Evolutionary conservation across 352 stramenopile genomes (phyloP).

Genomic region (Thalassiosira oceanica): DNA sequence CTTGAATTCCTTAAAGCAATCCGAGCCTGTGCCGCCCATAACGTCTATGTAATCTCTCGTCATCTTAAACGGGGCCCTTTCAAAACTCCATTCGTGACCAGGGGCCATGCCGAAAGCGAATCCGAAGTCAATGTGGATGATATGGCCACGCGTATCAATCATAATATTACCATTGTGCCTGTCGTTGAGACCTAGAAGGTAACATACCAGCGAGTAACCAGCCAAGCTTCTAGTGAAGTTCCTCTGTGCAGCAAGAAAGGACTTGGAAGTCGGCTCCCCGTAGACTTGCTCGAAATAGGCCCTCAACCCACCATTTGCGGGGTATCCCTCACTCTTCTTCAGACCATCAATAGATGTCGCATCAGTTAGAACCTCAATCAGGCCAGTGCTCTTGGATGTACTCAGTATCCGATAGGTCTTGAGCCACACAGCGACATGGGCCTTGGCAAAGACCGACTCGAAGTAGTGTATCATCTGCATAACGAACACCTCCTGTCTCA

Average conservation of each 20-base stretch:
- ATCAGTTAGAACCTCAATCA: slow-evolving; percentile 97
- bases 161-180: slow-evolving; percentile 97
- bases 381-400: slow-evolving; percentile 90
- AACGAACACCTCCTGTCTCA: slow-evolving; percentile 98
- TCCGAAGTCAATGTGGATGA: slow-evolving; percentile 98
- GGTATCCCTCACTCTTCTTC: slow-evolving; percentile 87
- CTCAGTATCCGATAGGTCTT: slow-evolving; percentile 96
- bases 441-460: slow-evolving; percentile 92
- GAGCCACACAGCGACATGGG: slow-evolving; percentile 85
- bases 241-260: slow-evolving; percentile 83
- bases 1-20: slow-evolving; percentile 94
- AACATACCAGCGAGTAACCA: slow-evolving; percentile 92
- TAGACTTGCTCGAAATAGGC: slow-evolving; percentile 70
- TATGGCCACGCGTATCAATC: slow-evolving; percentile 91
- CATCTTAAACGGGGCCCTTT: slow-evolving; percentile 98
- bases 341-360: slow-evolving; percentile 96
- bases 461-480: slow-evolving; percentile 98
- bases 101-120: slow-evolving; percentile 92
- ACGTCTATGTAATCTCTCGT: slow-evolving; percentile 95
- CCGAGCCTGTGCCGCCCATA: slow-evolving; percentile 74
- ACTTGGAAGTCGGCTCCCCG: too few relatives aligned
- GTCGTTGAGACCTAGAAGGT: slow-evolving; percentile 91
- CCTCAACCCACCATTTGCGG: slow-evolving; percentile 63
- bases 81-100: slow-evolving; percentile 82
- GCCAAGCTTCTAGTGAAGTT: slow-evolving; percentile 97